These are phyloP conservation scores for Macroventuria anomochaeta DNA, from an alignment of 2,329 filamentous ascomycete species.

Conservation along the genomic window DNA sequence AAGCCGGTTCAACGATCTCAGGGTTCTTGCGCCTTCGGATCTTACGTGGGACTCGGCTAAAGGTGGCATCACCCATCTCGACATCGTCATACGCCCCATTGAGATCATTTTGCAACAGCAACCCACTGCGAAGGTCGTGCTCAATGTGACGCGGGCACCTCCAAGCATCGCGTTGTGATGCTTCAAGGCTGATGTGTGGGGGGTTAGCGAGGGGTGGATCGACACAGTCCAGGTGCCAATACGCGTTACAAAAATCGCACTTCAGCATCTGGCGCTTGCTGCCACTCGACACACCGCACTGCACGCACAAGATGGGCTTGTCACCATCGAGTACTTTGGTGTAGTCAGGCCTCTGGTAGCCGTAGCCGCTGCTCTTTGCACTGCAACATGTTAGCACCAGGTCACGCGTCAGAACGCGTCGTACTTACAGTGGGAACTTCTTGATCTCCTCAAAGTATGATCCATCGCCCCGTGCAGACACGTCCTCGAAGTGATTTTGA, in stretches of 20 bases:
- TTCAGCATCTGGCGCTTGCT: constrained; percentile 76
- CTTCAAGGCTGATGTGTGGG: constrained; percentile 62
- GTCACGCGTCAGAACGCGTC: constrained; percentile 35
- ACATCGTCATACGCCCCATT: constrained; percentile 36
- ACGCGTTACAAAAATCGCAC: constrained; percentile 80
- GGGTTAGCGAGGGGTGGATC: constrained; percentile 82
- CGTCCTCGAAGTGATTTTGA: constrained; percentile 79
- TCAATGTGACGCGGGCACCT: constrained; percentile 88
- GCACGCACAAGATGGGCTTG: constrained; percentile 77
- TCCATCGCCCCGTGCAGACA: constrained; percentile 76
- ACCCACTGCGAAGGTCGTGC: constrained; percentile 65
- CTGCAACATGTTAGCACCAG: constrained; percentile 41
- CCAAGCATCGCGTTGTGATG: constrained; percentile 73
- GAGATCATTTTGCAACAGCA: constrained; percentile 43
- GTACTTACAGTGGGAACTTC: constrained; percentile 64
- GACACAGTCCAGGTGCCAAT: constrained; percentile 93
- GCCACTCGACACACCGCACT: constrained; percentile 71
- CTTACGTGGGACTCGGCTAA: constrained; percentile 47
- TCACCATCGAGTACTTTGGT: constrained; percentile 74
- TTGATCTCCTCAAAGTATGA: constrained; percentile 76
- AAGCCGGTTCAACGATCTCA: constrained; percentile 54
- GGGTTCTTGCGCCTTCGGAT: constrained; percentile 59
- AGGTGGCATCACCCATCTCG: constrained; percentile 38
- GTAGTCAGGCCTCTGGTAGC: constrained; percentile 49
- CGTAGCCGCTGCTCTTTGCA: constrained; percentile 49